These are phyloP conservation scores for Saccharomycopsis selenospora DNA, from an alignment of 805 yeast genomes.

Conservation along the genomic window DNA sequence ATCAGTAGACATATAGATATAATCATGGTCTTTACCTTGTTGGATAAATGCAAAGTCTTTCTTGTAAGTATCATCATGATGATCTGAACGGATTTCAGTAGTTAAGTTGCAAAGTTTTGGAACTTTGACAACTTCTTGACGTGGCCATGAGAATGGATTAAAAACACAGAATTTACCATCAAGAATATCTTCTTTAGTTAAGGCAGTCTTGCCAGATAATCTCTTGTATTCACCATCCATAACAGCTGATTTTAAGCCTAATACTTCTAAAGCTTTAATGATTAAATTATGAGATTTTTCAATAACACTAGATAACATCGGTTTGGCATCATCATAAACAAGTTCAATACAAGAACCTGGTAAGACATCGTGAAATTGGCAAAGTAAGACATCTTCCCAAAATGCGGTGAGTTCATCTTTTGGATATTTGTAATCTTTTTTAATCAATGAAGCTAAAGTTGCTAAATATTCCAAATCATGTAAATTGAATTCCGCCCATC, in stretches of 20 bases:
- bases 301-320: slow-evolving; percentile 58
- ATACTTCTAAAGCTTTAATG: slow-evolving; percentile 40
- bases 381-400: slow-evolving; percentile 85
- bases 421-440: slow-evolving; percentile 62
- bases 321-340: slow-evolving; percentile 87
- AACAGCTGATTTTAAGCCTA: slow-evolving; percentile 26
- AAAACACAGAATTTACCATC: slow-evolving; percentile 27
- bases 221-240: neutral
- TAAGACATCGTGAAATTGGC: slow-evolving; percentile 96
- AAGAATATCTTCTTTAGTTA: slow-evolving; percentile 2
- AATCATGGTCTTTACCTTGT: slow-evolving; percentile 23
- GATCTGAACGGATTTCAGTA: neutral
- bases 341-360: slow-evolving; percentile 95
- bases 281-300: slow-evolving; percentile 47
- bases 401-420: slow-evolving; percentile 52
- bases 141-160: slow-evolving; percentile 62
- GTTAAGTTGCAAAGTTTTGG: slow-evolving; percentile 22
- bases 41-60: slow-evolving; percentile 18
- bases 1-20: slow-evolving; percentile 18
- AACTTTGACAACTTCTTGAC: slow-evolving; percentile 39
- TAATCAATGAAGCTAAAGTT: slow-evolving; percentile 54
- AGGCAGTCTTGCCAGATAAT: neutral
- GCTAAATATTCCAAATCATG: slow-evolving; percentile 85
- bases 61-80: slow-evolving; percentile 1
- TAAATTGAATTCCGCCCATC: slow-evolving; percentile 65